A percentile compares a stretch with the other conserved stretches of the same genome.
Evolutionary conservation across 257 asterid genomes (phyloP).

Genomic region (Thymus quinquecostatus): DNA sequence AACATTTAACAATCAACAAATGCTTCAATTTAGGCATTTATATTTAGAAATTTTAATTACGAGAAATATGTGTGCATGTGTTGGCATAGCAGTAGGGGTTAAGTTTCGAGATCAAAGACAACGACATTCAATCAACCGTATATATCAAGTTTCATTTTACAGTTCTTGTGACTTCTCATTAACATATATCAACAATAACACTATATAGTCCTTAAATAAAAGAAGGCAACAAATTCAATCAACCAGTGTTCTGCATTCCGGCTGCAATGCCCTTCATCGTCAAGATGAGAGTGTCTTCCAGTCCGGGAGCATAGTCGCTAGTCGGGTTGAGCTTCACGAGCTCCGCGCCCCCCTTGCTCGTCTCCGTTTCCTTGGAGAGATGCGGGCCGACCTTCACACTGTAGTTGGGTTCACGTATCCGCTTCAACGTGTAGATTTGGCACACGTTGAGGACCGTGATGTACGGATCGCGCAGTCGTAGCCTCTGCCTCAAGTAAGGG

Average conservation of each 20-base stretch:
- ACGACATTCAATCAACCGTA: no score
- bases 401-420: conserved; percentile 73
- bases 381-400: conserved; percentile 58
- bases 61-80: no score
- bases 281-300: conserved; percentile 85
- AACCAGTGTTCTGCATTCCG: conserved; percentile 85
- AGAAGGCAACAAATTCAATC: no score
- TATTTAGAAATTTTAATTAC: no score
- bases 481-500: conserved; percentile 90
- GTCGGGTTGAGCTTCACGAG: conserved; percentile 74
- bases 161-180: no score
- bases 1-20: no score
- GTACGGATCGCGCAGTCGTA: conserved; percentile 79
- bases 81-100: no score
- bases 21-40: no score
- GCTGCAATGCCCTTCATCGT: conserved; percentile 97
- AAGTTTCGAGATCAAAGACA: no score
- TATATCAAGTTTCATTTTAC: no score
- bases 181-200: no score
- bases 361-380: conserved; percentile 57
- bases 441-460: conserved; percentile 74
- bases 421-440: conserved; percentile 76
- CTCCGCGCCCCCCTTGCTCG: conserved; percentile 71
- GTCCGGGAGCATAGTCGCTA: conserved; percentile 84
- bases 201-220: no score